Percentiles rank a stretch among this genome's conserved stretches.
These are phyloP conservation scores for Microascus cirrosus DNA, from an alignment of 2,329 filamentous ascomycete genomes.

Conservation along the genomic window DNA sequence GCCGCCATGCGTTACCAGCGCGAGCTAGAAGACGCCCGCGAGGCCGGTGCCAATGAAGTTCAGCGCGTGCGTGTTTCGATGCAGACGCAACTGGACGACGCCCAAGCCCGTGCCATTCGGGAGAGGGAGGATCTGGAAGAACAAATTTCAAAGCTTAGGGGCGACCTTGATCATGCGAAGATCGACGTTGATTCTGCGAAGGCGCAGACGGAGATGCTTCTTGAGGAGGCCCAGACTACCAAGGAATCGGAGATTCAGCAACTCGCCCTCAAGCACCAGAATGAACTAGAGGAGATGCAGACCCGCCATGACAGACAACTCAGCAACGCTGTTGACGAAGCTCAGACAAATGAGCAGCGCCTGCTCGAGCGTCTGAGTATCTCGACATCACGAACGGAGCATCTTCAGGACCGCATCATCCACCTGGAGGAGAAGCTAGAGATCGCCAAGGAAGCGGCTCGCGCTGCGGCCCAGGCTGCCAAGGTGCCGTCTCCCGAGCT, in stretches of 20 bases:
- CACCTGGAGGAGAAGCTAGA: slow-evolving; percentile 87
- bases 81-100: slow-evolving; percentile 71
- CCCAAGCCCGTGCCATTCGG: slow-evolving; percentile 76
- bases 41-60: slow-evolving; percentile 68
- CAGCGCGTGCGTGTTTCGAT: slow-evolving; percentile 68
- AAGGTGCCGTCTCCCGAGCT: slow-evolving; percentile 30
- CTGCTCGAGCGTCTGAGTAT: slow-evolving; percentile 72
- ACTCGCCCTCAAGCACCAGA: slow-evolving; percentile 47
- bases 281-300: slow-evolving; percentile 63
- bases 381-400: slow-evolving; percentile 72
- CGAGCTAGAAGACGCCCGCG: slow-evolving; percentile 74
- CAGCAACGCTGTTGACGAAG: slow-evolving; percentile 67
- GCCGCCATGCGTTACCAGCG: slow-evolving; percentile 60
- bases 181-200: slow-evolving; percentile 73
- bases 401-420: slow-evolving; percentile 73
- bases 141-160: slow-evolving; percentile 60
- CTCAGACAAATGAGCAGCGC: slow-evolving; percentile 67
- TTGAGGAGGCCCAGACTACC: slow-evolving; percentile 67
- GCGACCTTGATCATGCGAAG: slow-evolving; percentile 65
- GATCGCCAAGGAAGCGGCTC: slow-evolving; percentile 77
- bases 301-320: slow-evolving; percentile 65
- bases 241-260: slow-evolving; percentile 46
- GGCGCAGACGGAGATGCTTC: slow-evolving; percentile 70
- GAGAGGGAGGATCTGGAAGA: slow-evolving; percentile 74
- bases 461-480: slow-evolving; percentile 69